Evolutionary conservation across 202 grass and related monocot species (phyloP).

Genomic region (Bolboschoenoplectus hybrid): DNA sequence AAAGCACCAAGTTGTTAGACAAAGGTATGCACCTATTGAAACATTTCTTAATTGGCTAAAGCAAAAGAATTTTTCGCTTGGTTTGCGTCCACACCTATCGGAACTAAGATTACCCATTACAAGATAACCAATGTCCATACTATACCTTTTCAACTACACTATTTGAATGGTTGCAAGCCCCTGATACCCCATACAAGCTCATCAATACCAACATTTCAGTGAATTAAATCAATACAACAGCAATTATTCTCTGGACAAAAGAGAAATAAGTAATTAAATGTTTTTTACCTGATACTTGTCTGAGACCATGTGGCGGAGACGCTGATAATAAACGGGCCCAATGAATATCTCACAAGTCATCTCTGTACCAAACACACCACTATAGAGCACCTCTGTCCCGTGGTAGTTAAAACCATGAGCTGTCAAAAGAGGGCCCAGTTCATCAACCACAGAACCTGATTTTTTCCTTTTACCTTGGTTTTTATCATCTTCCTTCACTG

Average conservation of each 20-base stretch:
- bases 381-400: conserved; percentile 78
- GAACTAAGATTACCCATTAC: neutral
- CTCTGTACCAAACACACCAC: conserved; percentile 83
- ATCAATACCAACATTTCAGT: conserved; percentile 5
- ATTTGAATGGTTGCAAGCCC: neutral
- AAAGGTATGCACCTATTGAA: neutral
- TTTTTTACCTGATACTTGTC: conserved; percentile 92
- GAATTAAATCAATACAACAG: neutral
- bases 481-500: conserved; percentile 49
- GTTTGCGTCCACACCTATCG: neutral
- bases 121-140: neutral
- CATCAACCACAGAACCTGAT: conserved; percentile 60
- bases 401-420: conserved; percentile 88
- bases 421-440: conserved; percentile 74
- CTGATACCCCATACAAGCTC: neutral
- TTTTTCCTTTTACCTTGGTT: conserved; percentile 36
- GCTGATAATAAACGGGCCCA: conserved; percentile 97
- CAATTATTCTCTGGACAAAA: neutral
- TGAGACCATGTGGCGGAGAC: conserved; percentile 97
- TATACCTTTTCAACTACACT: too few relatives aligned
- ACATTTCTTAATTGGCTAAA: neutral
- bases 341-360: conserved; percentile 83
- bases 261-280: conserved; percentile 5
- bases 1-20: neutral
- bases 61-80: neutral